These are phyloP conservation scores for Candida neerlandica DNA, from an alignment of 1,139 yeast genomes.

Conservation along the genomic window DNA sequence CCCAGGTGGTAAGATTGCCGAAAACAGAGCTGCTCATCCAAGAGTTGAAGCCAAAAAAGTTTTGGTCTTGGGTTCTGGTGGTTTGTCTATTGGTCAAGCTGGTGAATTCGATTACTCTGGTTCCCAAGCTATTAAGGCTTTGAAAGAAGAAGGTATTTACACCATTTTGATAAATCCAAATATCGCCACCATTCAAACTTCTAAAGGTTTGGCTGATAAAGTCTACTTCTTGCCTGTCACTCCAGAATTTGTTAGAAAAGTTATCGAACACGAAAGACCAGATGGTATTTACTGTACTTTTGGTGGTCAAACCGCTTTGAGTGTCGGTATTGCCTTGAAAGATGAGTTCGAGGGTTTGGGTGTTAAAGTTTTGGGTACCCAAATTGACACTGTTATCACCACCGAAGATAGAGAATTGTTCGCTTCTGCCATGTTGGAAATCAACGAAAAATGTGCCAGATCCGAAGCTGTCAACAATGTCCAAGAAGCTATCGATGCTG, in stretches of 20 bases:
- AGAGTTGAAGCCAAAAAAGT: constrained; percentile 84
- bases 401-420: constrained; percentile 97
- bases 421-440: constrained; percentile 92
- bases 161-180: constrained; percentile 93
- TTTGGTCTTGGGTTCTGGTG: constrained; percentile 95
- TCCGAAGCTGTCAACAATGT: constrained; percentile 93
- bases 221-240: constrained; percentile 95
- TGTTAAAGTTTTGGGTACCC: constrained; percentile 95
- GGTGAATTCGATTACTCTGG: constrained; percentile 99
- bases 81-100: constrained; percentile 97
- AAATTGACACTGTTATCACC: constrained; percentile 90
- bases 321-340: constrained; percentile 95
- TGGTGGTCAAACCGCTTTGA: constrained; percentile 98
- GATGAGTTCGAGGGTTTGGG: constrained; percentile 90
- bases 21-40: constrained; percentile 64
- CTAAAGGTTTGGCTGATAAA: constrained; percentile 94
- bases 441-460: constrained; percentile 93
- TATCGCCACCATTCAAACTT: constrained; percentile 96
- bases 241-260: constrained; percentile 90
- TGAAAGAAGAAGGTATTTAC: constrained; percentile 83
- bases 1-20: constrained; percentile 85
- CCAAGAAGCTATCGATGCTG: constrained; percentile 90
- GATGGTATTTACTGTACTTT: constrained; percentile 94
- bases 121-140: constrained; percentile 95
- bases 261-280: constrained; percentile 93